Base-by-base conservation (phyloP, 1,284 basidiomycete genomes). In the Puccinia brachypodii region DNA sequence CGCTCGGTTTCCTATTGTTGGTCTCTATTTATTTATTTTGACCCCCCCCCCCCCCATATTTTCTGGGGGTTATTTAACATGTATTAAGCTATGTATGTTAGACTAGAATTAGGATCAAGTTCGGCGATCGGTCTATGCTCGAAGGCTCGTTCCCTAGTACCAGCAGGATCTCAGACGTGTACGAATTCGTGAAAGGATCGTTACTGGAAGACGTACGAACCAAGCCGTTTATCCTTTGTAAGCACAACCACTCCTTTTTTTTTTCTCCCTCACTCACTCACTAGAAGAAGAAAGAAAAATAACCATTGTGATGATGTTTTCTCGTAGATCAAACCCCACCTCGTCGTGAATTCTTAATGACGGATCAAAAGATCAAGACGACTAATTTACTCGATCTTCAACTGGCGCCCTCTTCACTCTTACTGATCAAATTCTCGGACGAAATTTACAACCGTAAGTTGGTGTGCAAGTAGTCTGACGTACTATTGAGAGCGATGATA, bases 181-280 rank as follows among this genome's bases (percentile, higher is more conserved):
- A 96, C 85, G 91, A 91, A 3, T 94, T 96, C 84, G 92, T 95
- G 64, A 90, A 92, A 31, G 87, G 88, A n/a, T 90, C 90, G 31
- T 87, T 96, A 60, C 88, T 90, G 53, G 92, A 93, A 73, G 91
- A 92, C 83, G 90, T 91, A 44, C 91, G 92, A 84, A 88, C 90
- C 3, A 90, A 91, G 86, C 92, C 93, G 83, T 95, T 94, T 84
- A 89, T 94, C 33, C 88, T 95, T 69, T 96, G 93, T 94, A 84
- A 74, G 91, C n/a, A n/a, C n/a, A n/a, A n/a, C 88, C 69, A 74
- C 79, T 64, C 81, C 75, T 14, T 36, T 42, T 31, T 36, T 66
- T 60, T 22, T 9, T 16, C 47, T 8, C 19, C n/a, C 69, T 44
- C 0, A 33, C 31, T n/a, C 38, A 14, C 19, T 7, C 33, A 66